Conservation (phyloP, 306 rosid genomes). For the Vigna reflexopilosa region DNA sequence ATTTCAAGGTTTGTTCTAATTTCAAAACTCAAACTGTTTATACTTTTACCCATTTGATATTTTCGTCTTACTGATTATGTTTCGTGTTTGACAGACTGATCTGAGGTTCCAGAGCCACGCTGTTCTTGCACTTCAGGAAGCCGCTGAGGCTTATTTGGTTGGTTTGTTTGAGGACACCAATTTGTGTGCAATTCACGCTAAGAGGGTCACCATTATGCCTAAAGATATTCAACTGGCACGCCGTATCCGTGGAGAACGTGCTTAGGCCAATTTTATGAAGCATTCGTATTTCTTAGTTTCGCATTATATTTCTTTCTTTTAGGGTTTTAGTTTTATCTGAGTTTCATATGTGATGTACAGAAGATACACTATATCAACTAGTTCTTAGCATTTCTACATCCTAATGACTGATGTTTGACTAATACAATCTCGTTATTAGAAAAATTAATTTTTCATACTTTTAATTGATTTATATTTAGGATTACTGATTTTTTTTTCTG, state of each 20-base stretch:
- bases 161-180: constrained; percentile 83
- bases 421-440: too few relatives aligned
- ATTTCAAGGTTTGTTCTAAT: constrained; percentile 36
- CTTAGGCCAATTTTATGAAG: constrained; percentile 41
- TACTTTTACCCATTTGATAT: neutral
- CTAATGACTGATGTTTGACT: neutral
- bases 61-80: neutral
- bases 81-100: constrained; percentile 56
- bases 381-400: too few relatives aligned
- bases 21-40: neutral
- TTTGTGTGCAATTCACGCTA: constrained; percentile 78
- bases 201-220: constrained; percentile 87
- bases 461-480: too few relatives aligned
- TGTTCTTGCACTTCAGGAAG: constrained; percentile 79
- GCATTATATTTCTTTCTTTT: neutral
- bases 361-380: neutral
- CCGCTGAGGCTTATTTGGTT: constrained; percentile 74
- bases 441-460: too few relatives aligned
- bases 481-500: too few relatives aligned
- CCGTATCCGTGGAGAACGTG: constrained; percentile 80
- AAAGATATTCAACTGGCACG: constrained; percentile 77
- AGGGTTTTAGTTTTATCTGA: neutral
- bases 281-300: too few relatives aligned
- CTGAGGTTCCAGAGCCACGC: constrained; percentile 86
- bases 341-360: constrained; percentile 20